A percentile compares a stretch with the other conserved stretches of the same genome.
These are phyloP conservation scores for Guadua angustifolia DNA, from an alignment of 176 grass and related monocot genomes.

Conservation along the genomic window DNA sequence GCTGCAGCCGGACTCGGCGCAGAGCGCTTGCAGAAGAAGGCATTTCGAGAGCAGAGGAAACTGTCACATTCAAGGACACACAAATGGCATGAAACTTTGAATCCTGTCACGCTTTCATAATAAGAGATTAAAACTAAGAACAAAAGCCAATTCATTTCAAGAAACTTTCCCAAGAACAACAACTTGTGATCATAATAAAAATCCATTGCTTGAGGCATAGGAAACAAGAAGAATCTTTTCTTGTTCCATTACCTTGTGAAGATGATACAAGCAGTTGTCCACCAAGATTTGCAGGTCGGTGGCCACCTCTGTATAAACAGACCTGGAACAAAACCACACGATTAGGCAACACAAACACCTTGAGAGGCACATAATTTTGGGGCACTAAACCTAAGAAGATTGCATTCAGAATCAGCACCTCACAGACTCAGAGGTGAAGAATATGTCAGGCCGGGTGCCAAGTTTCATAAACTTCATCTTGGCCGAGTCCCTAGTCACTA, in stretches of 20 bases:
- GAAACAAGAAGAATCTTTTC: background rate
- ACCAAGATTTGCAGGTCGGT: slow-evolving; percentile 89
- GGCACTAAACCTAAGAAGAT: slow-evolving; percentile 16
- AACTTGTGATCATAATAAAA: too few relatives aligned
- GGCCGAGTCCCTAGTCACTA: slow-evolving; percentile 22
- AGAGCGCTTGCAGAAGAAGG: slow-evolving; percentile 76
- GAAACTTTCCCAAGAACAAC: background rate
- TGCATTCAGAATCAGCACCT: slow-evolving; percentile 55
- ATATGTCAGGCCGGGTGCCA: slow-evolving; percentile 75
- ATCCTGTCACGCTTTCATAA: background rate
- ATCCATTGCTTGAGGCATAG: slow-evolving; percentile 1
- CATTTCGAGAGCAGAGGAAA: slow-evolving; percentile 95
- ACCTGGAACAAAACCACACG: slow-evolving; percentile 54
- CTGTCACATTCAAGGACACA: slow-evolving; percentile 39
- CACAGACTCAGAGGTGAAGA: slow-evolving; percentile 71
- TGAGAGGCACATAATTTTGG: background rate
- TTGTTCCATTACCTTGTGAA: slow-evolving; percentile 78
- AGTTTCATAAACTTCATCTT: slow-evolving; percentile 99
- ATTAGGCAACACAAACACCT: slow-evolving; percentile 31
- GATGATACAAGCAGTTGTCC: slow-evolving; percentile 62
- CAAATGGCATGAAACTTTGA: background rate
- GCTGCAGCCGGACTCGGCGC: slow-evolving; percentile 47
- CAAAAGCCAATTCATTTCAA: background rate
- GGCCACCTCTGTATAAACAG: slow-evolving; percentile 83
- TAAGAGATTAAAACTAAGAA: background rate